Percentiles rank a stretch among this genome's conserved stretches.
phyloP scores from a whole-genome alignment of 2,329 filamentous ascomycete species.

The Lachnellula suecica region DNA sequence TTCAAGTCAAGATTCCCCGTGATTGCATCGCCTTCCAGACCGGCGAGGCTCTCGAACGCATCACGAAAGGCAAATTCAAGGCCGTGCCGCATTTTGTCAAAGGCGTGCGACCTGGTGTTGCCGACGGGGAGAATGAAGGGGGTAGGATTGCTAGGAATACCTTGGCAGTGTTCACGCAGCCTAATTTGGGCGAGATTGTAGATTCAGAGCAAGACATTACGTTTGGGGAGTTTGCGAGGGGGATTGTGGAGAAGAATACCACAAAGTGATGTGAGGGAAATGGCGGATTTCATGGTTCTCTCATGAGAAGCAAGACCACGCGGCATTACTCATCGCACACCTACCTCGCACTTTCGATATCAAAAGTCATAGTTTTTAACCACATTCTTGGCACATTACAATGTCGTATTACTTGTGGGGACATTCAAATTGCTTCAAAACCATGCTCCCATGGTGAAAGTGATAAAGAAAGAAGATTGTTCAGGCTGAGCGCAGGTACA shows the following conservation, averaged over 20 bases:
- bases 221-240: constrained; percentile 72
- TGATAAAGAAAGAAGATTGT: too few relatives aligned
- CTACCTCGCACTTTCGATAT: not conserved
- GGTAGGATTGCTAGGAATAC: constrained; percentile 76
- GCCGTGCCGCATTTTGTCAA: constrained; percentile 95
- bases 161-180: constrained; percentile 94
- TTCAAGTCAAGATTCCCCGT: constrained; percentile 89
- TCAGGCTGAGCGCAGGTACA: too few relatives aligned
- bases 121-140: constrained; percentile 37
- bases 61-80: constrained; percentile 87
- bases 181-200: constrained; percentile 80
- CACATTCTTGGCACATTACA: too few relatives aligned
- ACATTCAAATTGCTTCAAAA: too few relatives aligned
- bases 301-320: too few relatives aligned
- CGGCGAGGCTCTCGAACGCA: constrained; percentile 85
- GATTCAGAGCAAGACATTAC: constrained; percentile 65
- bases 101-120: constrained; percentile 60
- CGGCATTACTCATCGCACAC: not conserved
- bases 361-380: too few relatives aligned
- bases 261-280: constrained; percentile 21
- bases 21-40: constrained; percentile 97
- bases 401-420: too few relatives aligned
- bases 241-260: constrained; percentile 36
- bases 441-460: too few relatives aligned
- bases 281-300: too few relatives aligned